A percentile compares a stretch with the other conserved stretches of the same genome.
Conservation (phyloP, 305 asterid species). For the Solanum hybrid region DNA sequence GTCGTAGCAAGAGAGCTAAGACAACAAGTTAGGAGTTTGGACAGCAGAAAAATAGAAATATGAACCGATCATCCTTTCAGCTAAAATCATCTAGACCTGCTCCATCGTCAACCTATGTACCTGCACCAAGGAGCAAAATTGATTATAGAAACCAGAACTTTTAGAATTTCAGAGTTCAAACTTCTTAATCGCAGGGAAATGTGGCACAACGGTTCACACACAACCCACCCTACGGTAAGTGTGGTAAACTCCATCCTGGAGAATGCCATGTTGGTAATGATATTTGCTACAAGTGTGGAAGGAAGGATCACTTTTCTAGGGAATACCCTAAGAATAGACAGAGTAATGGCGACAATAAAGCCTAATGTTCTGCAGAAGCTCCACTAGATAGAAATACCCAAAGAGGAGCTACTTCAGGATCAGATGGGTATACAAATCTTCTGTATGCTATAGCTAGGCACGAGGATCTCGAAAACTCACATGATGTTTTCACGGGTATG, state of each 20-base stretch:
- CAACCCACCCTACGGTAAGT: neutral
- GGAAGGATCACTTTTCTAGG: neutral
- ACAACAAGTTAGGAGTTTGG: neutral
- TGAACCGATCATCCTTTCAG: neutral
- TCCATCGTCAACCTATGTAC: accelerated
- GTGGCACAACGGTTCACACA: neutral
- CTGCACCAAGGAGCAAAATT: neutral
- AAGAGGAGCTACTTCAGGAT: too few relatives aligned
- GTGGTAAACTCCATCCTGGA: neutral
- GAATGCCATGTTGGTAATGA: too few relatives aligned
- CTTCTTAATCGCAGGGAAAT: neutral
- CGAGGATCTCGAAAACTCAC: too few relatives aligned
- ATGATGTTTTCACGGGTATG: neutral
- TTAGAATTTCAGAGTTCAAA: neutral
- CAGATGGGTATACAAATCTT: too few relatives aligned
- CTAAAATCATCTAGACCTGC: neutral
- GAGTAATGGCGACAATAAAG: too few relatives aligned
- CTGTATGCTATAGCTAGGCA: too few relatives aligned
- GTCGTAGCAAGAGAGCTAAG: neutral
- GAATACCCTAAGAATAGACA: neutral
- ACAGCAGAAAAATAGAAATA: too few relatives aligned
- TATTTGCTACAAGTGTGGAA: neutral
- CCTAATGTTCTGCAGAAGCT: neutral
- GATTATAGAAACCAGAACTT: too few relatives aligned
- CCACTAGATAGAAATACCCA: too few relatives aligned